Evolutionary conservation across 2,329 filamentous ascomycete genomes (phyloP).

Genomic region (Aspergillus sp.): DNA sequence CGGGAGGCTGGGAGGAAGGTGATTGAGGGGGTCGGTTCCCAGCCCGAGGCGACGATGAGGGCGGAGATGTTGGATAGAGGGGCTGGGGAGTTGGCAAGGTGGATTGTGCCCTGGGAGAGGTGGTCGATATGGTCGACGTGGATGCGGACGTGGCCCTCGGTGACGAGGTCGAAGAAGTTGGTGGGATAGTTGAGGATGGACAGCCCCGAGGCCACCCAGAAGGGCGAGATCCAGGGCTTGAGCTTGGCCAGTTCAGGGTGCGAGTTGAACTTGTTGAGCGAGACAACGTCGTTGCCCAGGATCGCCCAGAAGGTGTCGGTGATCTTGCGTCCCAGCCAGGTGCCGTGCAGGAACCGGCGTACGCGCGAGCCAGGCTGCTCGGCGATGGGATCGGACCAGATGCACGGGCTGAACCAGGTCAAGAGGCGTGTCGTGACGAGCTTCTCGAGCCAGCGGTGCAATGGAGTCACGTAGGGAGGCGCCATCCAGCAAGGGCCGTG

Average conservation of each 20-base stretch:
- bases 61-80: conserved; percentile 50
- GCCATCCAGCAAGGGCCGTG: conserved; percentile 44
- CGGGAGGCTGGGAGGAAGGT: conserved; percentile 49
- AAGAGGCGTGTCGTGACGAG: conserved; percentile 66
- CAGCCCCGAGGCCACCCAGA: conserved; percentile 58
- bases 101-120: conserved; percentile 47
- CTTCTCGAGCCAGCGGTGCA: conserved; percentile 69
- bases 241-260: conserved; percentile 48
- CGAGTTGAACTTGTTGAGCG: conserved; percentile 47
- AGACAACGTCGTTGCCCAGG: conserved; percentile 50
- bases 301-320: conserved; percentile 56
- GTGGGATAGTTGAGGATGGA: conserved; percentile 62
- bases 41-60: conserved; percentile 59
- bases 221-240: conserved; percentile 46
- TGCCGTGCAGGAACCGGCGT: conserved; percentile 52
- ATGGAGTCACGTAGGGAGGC: conserved; percentile 60
- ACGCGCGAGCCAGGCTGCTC: conserved; percentile 58
- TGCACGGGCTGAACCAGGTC: conserved; percentile 73
- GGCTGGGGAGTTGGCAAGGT: conserved; percentile 52
- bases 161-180: conserved; percentile 59
- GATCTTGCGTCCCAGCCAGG: conserved; percentile 50
- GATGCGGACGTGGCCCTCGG: conserved; percentile 54
- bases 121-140: conserved; percentile 56
- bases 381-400: conserved; percentile 59
- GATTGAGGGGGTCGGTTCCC: conserved; percentile 52